phyloP scores from a whole-genome alignment of 2,329 filamentous ascomycete species.

The Cadophora sp. region DNA sequence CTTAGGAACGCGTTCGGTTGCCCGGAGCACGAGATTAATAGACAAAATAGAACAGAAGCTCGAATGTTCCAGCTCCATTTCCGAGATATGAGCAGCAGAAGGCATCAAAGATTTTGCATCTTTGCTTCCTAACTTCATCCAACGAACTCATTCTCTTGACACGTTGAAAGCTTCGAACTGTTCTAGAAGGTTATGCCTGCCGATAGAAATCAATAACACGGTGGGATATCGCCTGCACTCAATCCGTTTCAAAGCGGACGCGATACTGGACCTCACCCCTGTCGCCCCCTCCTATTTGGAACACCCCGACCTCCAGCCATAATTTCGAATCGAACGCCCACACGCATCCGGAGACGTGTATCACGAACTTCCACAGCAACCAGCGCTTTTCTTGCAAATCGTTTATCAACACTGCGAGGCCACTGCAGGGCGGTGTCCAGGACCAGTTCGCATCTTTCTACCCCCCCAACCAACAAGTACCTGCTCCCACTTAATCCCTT shows the following conservation, averaged over 20 bases:
- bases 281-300: constrained; percentile 22
- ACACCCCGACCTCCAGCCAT: constrained; percentile 21
- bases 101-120: background rate
- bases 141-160: constrained; percentile 2
- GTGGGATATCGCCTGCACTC: constrained; percentile 22
- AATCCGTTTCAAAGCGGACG: constrained; percentile 31
- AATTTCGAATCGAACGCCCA: constrained; percentile 26
- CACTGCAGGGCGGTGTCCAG: constrained; percentile 31
- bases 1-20: constrained; percentile 23
- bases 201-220: constrained; percentile 23
- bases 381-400: constrained; percentile 6
- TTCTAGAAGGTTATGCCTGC: constrained; percentile 34
- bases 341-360: constrained; percentile 24
- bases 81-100: background rate
- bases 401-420: constrained; percentile 20
- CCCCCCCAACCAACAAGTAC: constrained; percentile 2
- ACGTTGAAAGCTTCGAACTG: constrained; percentile 17
- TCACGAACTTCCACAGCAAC: constrained; percentile 38
- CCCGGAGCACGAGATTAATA: constrained; percentile 26
- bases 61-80: background rate
- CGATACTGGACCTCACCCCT: constrained; percentile 21
- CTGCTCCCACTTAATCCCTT: constrained; percentile 11
- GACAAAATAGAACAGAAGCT: background rate
- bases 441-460: constrained; percentile 13
- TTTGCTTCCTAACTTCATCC: background rate